These are phyloP conservation scores for Atkinsonella hypoxylon DNA, from an alignment of 2,329 filamentous ascomycete species.

Conservation along the genomic window DNA sequence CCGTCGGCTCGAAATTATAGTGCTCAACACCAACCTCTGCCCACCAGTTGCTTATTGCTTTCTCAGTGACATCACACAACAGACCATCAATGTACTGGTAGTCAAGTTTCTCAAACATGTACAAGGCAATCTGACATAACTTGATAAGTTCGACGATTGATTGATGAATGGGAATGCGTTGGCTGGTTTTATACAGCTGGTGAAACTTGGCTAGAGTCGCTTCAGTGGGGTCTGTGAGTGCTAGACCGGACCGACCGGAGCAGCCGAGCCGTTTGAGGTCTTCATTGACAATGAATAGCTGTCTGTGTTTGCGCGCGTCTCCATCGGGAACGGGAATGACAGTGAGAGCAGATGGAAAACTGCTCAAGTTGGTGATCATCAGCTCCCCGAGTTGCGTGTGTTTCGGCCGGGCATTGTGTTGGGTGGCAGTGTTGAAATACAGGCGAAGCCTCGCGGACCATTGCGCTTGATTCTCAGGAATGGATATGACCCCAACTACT, in stretches of 20 bases:
- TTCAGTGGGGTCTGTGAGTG: slow-evolving; percentile 61
- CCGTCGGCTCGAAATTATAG: slow-evolving; percentile 83
- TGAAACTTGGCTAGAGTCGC: slow-evolving; percentile 86
- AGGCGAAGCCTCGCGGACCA: slow-evolving; percentile 72
- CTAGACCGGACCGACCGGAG: slow-evolving; percentile 78
- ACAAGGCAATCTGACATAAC: slow-evolving; percentile 78
- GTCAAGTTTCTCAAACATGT: slow-evolving; percentile 79
- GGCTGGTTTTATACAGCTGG: slow-evolving; percentile 78
- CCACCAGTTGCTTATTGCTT: slow-evolving; percentile 91
- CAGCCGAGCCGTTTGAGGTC: slow-evolving; percentile 86
- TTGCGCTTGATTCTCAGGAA: slow-evolving; percentile 64
- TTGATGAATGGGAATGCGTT: slow-evolving; percentile 64
- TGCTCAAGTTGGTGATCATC: slow-evolving; percentile 89
- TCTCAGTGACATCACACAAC: slow-evolving; percentile 87
- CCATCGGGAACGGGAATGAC: slow-evolving; percentile 87
- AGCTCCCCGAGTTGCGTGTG: slow-evolving; percentile 73
- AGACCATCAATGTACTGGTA: slow-evolving; percentile 83
- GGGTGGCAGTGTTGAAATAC: slow-evolving; percentile 77
- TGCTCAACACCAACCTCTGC: slow-evolving; percentile 82
- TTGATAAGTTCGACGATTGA: slow-evolving; percentile 84
- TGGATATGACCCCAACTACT: slow-evolving; percentile 66
- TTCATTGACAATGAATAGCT: slow-evolving; percentile 87
- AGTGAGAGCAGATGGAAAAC: slow-evolving; percentile 81
- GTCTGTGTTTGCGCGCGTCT: slow-evolving; percentile 66
- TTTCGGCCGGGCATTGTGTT: slow-evolving; percentile 74